Evolutionary conservation across 345 rosid genomes (phyloP).

Genomic region (Combretum micranthum): DNA sequence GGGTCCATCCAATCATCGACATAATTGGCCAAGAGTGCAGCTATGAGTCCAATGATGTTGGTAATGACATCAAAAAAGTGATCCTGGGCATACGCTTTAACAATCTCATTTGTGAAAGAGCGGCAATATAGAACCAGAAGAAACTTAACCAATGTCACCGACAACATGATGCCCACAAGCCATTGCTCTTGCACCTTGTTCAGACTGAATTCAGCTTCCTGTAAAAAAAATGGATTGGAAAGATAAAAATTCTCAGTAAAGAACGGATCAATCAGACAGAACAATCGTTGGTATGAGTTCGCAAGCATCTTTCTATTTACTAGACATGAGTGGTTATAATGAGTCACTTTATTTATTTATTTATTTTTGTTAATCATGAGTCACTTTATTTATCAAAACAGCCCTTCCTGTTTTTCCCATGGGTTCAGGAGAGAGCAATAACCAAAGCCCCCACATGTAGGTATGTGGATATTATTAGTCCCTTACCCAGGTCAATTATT

Average conservation of each 20-base stretch:
- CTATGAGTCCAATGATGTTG: slow-evolving; percentile 87
- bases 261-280: too few species aligned
- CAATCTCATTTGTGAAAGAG: slow-evolving; percentile 76
- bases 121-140: slow-evolving; percentile 71
- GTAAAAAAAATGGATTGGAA: slow-evolving; percentile 14
- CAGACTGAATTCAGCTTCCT: slow-evolving; percentile 66
- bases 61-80: slow-evolving; percentile 97
- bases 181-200: slow-evolving; percentile 70
- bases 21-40: slow-evolving; percentile 84
- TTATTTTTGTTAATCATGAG: too few species aligned
- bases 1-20: slow-evolving; percentile 88
- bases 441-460: too few species aligned
- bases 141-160: slow-evolving; percentile 79
- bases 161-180: slow-evolving; percentile 96
- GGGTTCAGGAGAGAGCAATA: too few species aligned
- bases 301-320: too few species aligned
- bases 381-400: too few species aligned
- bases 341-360: too few species aligned
- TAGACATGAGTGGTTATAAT: too few species aligned
- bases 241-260: background rate
- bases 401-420: too few species aligned
- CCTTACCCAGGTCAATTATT: too few species aligned
- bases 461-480: too few species aligned
- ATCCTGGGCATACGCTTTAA: slow-evolving; percentile 96
- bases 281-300: too few species aligned